phyloP scores from a whole-genome alignment of 2,329 filamentous ascomycete species.

The Sarocladiaceae sp. region DNA sequence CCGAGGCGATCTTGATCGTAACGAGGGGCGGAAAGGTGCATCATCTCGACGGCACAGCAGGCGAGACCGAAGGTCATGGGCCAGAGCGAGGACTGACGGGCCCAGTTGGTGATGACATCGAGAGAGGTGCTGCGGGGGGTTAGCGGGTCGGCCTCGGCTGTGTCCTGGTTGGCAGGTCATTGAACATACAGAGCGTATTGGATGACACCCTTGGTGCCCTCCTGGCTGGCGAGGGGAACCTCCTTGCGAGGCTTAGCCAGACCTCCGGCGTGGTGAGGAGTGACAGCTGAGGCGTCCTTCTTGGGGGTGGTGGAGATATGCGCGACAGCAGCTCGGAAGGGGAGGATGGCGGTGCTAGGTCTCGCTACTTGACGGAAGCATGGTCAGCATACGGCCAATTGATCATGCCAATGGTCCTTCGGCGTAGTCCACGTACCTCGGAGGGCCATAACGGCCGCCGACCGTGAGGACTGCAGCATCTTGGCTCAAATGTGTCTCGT shows the following conservation, averaged over 20 bases:
- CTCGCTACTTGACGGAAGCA: constrained; percentile 46
- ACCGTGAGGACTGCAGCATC: constrained; percentile 47
- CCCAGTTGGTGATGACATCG: constrained; percentile 80
- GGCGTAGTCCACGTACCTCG: constrained; percentile 36
- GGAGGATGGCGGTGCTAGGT: constrained; percentile 58
- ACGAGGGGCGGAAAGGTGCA: constrained; percentile 81
- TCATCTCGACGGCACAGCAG: constrained; percentile 90
- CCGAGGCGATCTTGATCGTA: constrained; percentile 87
- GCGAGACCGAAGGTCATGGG: constrained; percentile 85
- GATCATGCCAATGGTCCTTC: neutral
- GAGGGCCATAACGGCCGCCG: constrained; percentile 47
- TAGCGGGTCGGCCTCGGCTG: constrained; percentile 5
- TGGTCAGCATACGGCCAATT: constrained; percentile 6
- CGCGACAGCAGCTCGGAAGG: constrained; percentile 59
- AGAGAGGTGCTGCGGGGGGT: constrained; percentile 59
- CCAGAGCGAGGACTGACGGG: constrained; percentile 79
- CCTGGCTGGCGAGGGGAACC: constrained; percentile 73
- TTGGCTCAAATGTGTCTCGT: constrained; percentile 14
- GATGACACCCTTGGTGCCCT: constrained; percentile 72
- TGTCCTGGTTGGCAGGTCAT: neutral
- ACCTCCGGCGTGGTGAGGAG: constrained; percentile 50
- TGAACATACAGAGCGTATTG: constrained; percentile 79
- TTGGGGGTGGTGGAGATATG: constrained; percentile 63
- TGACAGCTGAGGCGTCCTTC: constrained; percentile 52
- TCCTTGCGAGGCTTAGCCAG: constrained; percentile 59